Conservation (phyloP, 1,284 basidiomycete genomes). For the Ustilago shanxiensis region DNA sequence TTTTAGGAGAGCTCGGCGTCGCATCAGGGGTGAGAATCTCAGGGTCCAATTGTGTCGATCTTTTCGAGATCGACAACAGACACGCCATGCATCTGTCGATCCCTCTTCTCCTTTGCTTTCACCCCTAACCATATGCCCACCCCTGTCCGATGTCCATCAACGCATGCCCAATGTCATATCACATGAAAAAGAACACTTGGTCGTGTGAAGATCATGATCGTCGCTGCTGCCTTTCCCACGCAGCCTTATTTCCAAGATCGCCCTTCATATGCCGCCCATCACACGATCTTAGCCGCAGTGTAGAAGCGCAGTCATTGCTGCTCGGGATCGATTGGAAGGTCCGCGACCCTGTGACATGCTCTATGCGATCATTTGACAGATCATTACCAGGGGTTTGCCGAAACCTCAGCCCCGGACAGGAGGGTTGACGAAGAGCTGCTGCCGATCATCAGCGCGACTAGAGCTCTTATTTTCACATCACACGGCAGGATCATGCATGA, state of each 20-base stretch:
- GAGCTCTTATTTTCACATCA: neutral
- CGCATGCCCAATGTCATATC: neutral
- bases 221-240: neutral
- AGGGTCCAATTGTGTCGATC: slow-evolving; percentile 1
- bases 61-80: neutral
- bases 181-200: neutral
- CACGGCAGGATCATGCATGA: neutral
- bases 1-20: neutral
- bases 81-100: slow-evolving; percentile 1
- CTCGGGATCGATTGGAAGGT: neutral
- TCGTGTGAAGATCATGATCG: neutral
- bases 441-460: neutral
- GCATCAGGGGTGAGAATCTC: neutral
- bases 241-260: neutral
- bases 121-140: neutral
- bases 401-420: neutral
- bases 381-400: neutral
- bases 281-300: neutral
- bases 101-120: neutral
- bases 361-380: slow-evolving; percentile 1
- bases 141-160: neutral
- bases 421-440: neutral
- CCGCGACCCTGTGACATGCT: neutral
- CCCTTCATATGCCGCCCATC: neutral
- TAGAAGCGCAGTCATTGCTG: neutral